phyloP scores from a whole-genome alignment of 1,284 basidiomycete genomes.

The Ganoderma sinense region DNA sequence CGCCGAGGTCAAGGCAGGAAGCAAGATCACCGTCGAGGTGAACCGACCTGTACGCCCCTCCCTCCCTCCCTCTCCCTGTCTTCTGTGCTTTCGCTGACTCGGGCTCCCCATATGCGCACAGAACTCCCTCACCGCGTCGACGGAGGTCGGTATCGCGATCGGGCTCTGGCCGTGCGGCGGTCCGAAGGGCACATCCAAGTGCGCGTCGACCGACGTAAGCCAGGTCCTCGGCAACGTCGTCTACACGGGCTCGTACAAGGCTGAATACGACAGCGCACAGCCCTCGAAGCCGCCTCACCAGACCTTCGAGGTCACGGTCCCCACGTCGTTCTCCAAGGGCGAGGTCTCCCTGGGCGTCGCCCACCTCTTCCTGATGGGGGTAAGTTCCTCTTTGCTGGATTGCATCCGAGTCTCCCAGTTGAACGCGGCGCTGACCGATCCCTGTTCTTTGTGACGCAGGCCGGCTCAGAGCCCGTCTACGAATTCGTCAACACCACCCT shows the following conservation, averaged over 20 bases:
- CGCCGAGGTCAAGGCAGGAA: conserved; percentile 43
- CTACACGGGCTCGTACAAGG: conserved; percentile 54
- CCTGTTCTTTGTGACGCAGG: conserved; percentile 7
- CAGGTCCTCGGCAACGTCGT: conserved; percentile 50
- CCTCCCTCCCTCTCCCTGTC: background rate
- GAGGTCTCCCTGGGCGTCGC: conserved; percentile 48
- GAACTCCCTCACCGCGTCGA: conserved; percentile 47
- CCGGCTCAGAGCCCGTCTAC: conserved; percentile 25
- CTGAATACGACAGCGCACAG: conserved; percentile 38
- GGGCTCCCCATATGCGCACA: conserved; percentile 22
- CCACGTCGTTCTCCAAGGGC: conserved; percentile 40
- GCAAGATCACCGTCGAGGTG: conserved; percentile 48
- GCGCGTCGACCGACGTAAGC: conserved; percentile 40
- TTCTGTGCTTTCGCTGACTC: background rate
- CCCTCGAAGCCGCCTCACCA: conserved; percentile 50
- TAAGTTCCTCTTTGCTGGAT: conserved; percentile 43
- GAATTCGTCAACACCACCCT: conserved; percentile 29
- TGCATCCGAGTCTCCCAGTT: conserved; percentile 35
- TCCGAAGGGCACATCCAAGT: conserved; percentile 21
- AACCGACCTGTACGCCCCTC: conserved; percentile 48
- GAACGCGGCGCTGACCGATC: background rate
- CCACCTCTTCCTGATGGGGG: conserved; percentile 55
- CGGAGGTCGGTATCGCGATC: conserved; percentile 55
- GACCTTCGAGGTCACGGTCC: conserved; percentile 58
- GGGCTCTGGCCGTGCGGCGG: conserved; percentile 45